A percentile compares a stretch with the other conserved stretches of the same genome.
These are phyloP conservation scores for Lentinula edodes DNA, from an alignment of 768 basidiomycete genomes.

Conservation along the genomic window DNA sequence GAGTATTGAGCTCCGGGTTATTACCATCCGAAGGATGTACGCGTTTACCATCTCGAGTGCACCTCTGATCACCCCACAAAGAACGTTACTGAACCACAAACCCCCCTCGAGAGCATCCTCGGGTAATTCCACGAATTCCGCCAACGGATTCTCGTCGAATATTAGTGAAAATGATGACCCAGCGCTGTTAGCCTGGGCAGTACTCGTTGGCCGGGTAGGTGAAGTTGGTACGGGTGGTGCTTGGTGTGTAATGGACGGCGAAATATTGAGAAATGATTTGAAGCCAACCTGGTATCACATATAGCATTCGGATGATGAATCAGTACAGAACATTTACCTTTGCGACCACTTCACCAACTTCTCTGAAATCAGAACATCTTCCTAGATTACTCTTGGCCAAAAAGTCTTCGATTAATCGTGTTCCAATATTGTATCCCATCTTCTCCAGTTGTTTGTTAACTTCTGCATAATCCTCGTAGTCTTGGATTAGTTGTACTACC, in stretches of 20 bases:
- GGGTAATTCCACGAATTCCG: constrained; percentile 96
- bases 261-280: constrained; percentile 94
- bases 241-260: constrained; percentile 74
- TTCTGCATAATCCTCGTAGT: constrained; percentile 96
- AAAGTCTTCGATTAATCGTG: constrained; percentile 94
- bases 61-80: constrained; percentile 91
- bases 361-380: constrained; percentile 89
- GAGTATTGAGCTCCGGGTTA: background rate
- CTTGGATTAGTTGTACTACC: constrained; percentile 97
- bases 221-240: constrained; percentile 44
- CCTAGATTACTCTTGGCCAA: constrained; percentile 78
- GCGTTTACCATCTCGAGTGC: constrained; percentile 88
- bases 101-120: constrained; percentile 90
- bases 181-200: constrained; percentile 30
- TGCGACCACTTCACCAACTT: constrained; percentile 92
- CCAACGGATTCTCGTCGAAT: constrained; percentile 92
- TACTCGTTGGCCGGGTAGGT: constrained; percentile 40
- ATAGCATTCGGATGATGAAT: background rate
- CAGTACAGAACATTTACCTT: constrained; percentile 51
- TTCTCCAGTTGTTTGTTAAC: constrained; percentile 97
- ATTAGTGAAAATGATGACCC: constrained; percentile 76
- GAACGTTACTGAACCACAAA: constrained; percentile 94
- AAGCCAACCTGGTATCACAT: constrained; percentile 74
- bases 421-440: constrained; percentile 99
- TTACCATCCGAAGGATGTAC: background rate